Percentiles rank a stretch among this genome's conserved stretches.
Conservation (phyloP, 2,329 filamentous ascomycete species). For the Talaromyces amestolkiae region DNA sequence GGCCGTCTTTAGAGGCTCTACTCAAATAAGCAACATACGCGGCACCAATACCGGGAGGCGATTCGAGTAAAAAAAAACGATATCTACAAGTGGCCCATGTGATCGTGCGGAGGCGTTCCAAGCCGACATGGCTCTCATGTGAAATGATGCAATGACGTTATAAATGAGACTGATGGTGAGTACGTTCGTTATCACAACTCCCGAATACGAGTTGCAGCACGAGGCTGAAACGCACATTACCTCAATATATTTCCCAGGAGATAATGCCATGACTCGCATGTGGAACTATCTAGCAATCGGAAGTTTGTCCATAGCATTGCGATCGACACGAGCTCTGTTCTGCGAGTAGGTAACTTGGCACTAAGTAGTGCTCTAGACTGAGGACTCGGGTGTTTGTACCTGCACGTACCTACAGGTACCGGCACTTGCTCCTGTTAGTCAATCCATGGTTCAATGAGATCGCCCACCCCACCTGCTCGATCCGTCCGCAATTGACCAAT, state of each 20-base stretch:
- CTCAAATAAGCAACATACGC: too few relatives aligned
- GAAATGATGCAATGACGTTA: too few relatives aligned
- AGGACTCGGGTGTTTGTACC: neutral
- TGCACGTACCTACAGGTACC: neutral
- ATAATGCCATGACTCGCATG: neutral
- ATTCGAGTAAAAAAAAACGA: too few relatives aligned
- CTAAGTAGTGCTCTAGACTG: neutral
- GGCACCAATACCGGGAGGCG: too few relatives aligned
- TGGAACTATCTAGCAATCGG: neutral
- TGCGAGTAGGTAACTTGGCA: neutral
- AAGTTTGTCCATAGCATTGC: neutral
- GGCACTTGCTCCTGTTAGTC: too few relatives aligned
- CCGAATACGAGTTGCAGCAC: too few relatives aligned
- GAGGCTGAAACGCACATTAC: neutral
- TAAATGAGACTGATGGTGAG: too few relatives aligned
- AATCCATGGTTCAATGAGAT: neutral
- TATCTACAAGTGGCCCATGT: too few relatives aligned
- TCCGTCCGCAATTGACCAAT: neutral
- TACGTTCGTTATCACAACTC: too few relatives aligned
- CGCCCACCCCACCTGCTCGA: neutral
- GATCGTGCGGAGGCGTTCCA: too few relatives aligned
- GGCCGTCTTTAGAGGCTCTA: neutral
- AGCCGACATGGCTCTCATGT: too few relatives aligned
- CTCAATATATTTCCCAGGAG: neutral
- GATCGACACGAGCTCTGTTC: neutral